These are phyloP conservation scores for Cardamine occulta DNA, from an alignment of 345 rosid species.

Conservation along the genomic window DNA sequence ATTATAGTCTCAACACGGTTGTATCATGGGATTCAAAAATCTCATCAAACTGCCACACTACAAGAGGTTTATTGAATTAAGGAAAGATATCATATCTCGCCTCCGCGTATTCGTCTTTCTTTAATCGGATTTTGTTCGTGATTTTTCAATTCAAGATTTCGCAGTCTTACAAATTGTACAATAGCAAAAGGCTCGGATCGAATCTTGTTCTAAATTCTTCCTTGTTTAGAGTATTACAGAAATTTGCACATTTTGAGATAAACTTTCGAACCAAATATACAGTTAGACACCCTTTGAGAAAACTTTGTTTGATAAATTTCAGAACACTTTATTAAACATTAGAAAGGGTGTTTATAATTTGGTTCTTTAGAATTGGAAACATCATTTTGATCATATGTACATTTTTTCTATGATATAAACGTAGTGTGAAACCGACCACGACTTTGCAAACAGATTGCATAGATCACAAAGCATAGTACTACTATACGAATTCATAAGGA, in stretches of 20 bases:
- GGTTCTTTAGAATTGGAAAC: not conserved
- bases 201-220: not conserved
- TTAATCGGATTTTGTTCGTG: too few relatives aligned
- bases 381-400: constrained; percentile 29
- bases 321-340: not conserved
- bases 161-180: not conserved
- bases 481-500: constrained; percentile 19
- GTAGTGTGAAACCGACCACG: constrained; percentile 28
- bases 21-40: too few relatives aligned
- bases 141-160: too few relatives aligned
- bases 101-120: too few relatives aligned
- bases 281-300: not conserved
- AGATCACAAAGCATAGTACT: constrained; percentile 23
- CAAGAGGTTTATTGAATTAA: too few relatives aligned
- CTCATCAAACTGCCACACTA: too few relatives aligned
- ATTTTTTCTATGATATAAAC: not conserved
- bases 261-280: not conserved
- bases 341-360: not conserved
- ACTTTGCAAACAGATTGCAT: constrained; percentile 6
- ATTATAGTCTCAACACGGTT: too few relatives aligned
- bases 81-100: too few relatives aligned
- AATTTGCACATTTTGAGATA: not conserved
- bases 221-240: not conserved
- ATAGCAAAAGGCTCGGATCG: not conserved
- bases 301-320: not conserved